These are phyloP conservation scores for Tylopilus orsonianus DNA, from an alignment of 1,284 basidiomycete genomes.

Conservation along the genomic window DNA sequence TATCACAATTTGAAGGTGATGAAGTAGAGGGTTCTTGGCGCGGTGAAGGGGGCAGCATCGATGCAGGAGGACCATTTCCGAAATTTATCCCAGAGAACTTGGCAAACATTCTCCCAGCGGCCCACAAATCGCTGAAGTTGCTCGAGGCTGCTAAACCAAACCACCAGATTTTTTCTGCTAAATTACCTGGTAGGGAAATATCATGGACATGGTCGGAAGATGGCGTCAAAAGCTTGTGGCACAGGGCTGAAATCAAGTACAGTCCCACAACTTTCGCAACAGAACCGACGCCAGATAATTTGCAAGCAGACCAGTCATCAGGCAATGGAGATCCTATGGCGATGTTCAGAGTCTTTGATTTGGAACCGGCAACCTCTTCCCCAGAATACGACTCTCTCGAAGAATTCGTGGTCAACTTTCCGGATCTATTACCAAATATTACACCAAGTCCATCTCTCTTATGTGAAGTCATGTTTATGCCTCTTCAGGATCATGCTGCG, in stretches of 20 bases:
- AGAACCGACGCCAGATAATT: not conserved
- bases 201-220: slow-evolving; percentile 66
- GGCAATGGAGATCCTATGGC: slow-evolving; percentile 37
- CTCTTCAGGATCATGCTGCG: slow-evolving; percentile 55
- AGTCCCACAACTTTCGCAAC: not conserved
- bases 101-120: slow-evolving; percentile 52
- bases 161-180: slow-evolving; percentile 48
- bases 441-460: slow-evolving; percentile 64
- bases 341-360: slow-evolving; percentile 60
- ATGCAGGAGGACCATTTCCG: slow-evolving; percentile 47
- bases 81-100: slow-evolving; percentile 55
- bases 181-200: slow-evolving; percentile 36
- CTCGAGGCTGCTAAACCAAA: slow-evolving; percentile 60
- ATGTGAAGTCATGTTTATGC: slow-evolving; percentile 55
- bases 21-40: slow-evolving; percentile 39
- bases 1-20: slow-evolving; percentile 36
- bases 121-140: slow-evolving; percentile 64
- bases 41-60: slow-evolving; percentile 38
- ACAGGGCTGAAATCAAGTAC: slow-evolving; percentile 1
- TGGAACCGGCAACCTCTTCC: slow-evolving; percentile 56
- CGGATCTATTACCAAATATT: slow-evolving; percentile 54
- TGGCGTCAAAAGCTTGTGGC: slow-evolving; percentile 48
- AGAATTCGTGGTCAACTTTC: slow-evolving; percentile 56
- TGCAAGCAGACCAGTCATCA: not conserved
- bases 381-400: slow-evolving; percentile 37